Evolutionary conservation across 2,329 filamentous ascomycete genomes (phyloP), one percentile per base, ranked within the genome.

Genomic region (Lithohypha guttulata): DNA sequence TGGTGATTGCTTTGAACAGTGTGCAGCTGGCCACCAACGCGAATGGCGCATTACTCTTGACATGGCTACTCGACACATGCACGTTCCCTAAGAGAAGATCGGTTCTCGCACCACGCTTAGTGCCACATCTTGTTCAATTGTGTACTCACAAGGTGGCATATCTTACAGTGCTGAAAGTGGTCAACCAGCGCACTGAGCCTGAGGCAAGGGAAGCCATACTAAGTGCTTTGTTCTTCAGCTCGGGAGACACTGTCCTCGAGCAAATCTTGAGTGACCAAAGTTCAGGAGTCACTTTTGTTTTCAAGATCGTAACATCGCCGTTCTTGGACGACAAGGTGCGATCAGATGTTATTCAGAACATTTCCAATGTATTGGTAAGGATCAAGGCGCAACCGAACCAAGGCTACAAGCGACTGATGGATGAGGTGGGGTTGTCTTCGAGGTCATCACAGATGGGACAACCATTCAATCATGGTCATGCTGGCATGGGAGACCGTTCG

Each of bases 111-210:
- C 91, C 91, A 14, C 79, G 87, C 51, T 76, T 98, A 17, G 85
- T 95, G 11, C 87, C 91, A 27, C 86, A 93, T 57, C 70, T 98
- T 21, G 86, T 95, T 17, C 85, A 95, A 57, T 73, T 98, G 5
- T 96, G 91, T 70, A 96, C 91, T 0, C 91, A 98, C 70, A 96
- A 96, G 69, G 89, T 98, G 41, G 91, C 91, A 0, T 96, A 96
- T 56, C 70, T 96, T 45, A 98, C 91, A 0, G 89, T 98, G 1
- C 70, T 98, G 42, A 98, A 98, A 67, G 86, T 96, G 35, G 93
- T 98, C 61, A 98, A 98, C 59, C 91, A 98, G 61, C 86, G 93
- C 57, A 84, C 87, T 22, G 91, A 98, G 63, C 73, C 84, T 0
- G 89, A 96, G 45, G 91, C 91, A 3, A 77, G 91, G 9, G 89